Evolutionary conservation across 106 monocot species (phyloP), one percentile per base, ranked within the genome.

Genomic region (Allium fistulosum): DNA sequence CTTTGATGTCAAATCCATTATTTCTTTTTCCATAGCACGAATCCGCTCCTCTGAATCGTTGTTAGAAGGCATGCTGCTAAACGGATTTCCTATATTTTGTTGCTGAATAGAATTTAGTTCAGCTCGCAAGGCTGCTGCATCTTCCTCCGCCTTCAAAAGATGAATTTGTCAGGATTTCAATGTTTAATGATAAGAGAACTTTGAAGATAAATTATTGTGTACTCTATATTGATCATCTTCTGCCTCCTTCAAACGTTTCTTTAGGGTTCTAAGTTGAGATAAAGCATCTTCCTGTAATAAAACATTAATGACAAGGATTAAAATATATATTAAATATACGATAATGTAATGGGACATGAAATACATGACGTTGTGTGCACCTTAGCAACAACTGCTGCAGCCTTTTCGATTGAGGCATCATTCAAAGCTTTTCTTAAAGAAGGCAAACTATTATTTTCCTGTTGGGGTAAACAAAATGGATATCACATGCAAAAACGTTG

Each of bases 181-280:
- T 8, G 61, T 49, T 18, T 66, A 17, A 61, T 26, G 9, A 9
- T 64, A 11, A 49, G 16, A 16, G 45, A 16, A 47, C 17, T 16
- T 46, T 8, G 6, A 61, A 22, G 51, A 53, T 46, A 74, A 51
- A 51, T 62, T 49, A 66, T 50, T 58, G 71, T 73, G 69, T 82
- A 93, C 93, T 77, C 83, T 80, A 75, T 93, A 99, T 71, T 99
- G 99, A 26, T 99, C 99, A 47, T 99, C 99, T 80, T 99, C 99
- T 68, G 99, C 99, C 78, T 90, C 93, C 77, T 90, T 93, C 11
- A 99, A 48, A 14, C 90, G 89, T 58, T 80, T 92, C 72, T 85
- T 92, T 45, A 80, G 66, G 48, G 83, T 80, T 62, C 99, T 74
- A 62, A 93, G 81, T 82, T 99, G 99, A 47, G 87, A 74, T 14